Evolutionary conservation across 352 stramenopile genomes (phyloP).

Genomic region (Globisporangium nagaii): DNA sequence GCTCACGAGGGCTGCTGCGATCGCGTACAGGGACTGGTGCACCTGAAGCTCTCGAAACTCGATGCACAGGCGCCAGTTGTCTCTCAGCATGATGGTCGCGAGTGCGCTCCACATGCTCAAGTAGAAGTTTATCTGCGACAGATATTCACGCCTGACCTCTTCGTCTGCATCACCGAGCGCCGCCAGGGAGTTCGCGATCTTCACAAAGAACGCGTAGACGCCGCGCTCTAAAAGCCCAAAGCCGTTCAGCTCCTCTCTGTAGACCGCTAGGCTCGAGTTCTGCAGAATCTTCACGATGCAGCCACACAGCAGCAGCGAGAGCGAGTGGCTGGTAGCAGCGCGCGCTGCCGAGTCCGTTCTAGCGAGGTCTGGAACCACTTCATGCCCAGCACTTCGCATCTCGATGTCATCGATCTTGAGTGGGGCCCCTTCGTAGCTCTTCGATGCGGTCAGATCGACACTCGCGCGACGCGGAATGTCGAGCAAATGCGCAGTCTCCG

Average conservation of each 20-base stretch:
- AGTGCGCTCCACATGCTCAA: slow-evolving; percentile 39
- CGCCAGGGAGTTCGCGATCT: slow-evolving; percentile 38
- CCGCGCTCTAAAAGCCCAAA: slow-evolving; percentile 65
- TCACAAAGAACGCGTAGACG: slow-evolving; percentile 43
- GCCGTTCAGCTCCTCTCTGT: slow-evolving; percentile 41
- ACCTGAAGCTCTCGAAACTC: slow-evolving; percentile 54
- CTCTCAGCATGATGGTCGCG: slow-evolving; percentile 40
- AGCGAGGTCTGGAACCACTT: no score
- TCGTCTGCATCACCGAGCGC: slow-evolving; percentile 10
- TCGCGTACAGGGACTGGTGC: slow-evolving; percentile 51
- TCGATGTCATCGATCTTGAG: background rate
- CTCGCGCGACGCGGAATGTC: background rate
- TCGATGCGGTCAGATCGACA: background rate
- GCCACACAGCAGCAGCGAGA: slow-evolving; percentile 40
- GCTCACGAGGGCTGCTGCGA: slow-evolving; percentile 34
- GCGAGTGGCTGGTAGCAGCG: slow-evolving; percentile 1
- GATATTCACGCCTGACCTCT: slow-evolving; percentile 9
- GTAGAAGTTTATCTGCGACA: slow-evolving; percentile 27
- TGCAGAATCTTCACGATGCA: slow-evolving; percentile 65
- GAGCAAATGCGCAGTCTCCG: slow-evolving; percentile 22
- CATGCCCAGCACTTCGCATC: no score
- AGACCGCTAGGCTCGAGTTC: slow-evolving; percentile 23
- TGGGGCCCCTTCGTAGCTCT: background rate
- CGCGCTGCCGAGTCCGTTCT: background rate
- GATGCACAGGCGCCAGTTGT: slow-evolving; percentile 31